These are phyloP conservation scores for Rhodotorula taiwanensis DNA, from an alignment of 768 basidiomycete genomes.

Conservation along the genomic window DNA sequence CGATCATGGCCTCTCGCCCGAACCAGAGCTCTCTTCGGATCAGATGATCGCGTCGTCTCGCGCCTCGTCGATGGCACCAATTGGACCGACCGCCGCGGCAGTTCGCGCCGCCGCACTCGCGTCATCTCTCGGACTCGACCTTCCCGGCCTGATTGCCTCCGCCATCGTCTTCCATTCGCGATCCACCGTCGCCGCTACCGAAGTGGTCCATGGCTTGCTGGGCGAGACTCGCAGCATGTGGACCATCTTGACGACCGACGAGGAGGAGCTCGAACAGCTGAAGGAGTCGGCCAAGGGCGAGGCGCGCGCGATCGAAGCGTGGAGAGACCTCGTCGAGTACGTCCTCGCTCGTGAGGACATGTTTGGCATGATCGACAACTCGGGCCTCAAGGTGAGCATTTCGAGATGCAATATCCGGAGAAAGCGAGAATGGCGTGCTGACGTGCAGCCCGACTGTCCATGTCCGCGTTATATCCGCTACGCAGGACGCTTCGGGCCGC, in stretches of 20 bases:
- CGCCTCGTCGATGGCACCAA: not conserved
- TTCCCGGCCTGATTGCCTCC: slow-evolving; percentile 30
- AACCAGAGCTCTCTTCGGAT: not conserved
- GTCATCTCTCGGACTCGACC: slow-evolving; percentile 24
- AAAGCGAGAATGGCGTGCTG: too few species aligned
- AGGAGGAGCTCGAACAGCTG: slow-evolving; percentile 1
- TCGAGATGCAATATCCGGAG: too few species aligned
- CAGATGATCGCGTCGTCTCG: not conserved
- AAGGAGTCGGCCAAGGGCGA: slow-evolving; percentile 16
- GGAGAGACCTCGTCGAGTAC: slow-evolving; percentile 24
- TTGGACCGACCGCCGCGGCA: not conserved
- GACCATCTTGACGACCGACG: slow-evolving; percentile 12
- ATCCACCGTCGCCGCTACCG: slow-evolving; percentile 29
- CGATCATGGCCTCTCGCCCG: slow-evolving; percentile 3
- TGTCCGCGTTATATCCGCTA: too few species aligned
- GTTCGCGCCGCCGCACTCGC: slow-evolving; percentile 8
- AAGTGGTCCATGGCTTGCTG: slow-evolving; percentile 22
- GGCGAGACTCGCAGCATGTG: slow-evolving; percentile 25
- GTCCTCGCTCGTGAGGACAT: slow-evolving; percentile 15
- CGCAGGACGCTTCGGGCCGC: slow-evolving; percentile 45
- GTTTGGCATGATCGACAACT: slow-evolving; percentile 35
- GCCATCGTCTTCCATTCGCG: slow-evolving; percentile 36
- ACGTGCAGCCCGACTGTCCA: too few species aligned
- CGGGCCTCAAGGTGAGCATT: slow-evolving; percentile 28
- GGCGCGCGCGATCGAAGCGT: slow-evolving; percentile 22